Conservation (phyloP, 495 filamentous ascomycete genomes). For the Neurospora sp. region DNA sequence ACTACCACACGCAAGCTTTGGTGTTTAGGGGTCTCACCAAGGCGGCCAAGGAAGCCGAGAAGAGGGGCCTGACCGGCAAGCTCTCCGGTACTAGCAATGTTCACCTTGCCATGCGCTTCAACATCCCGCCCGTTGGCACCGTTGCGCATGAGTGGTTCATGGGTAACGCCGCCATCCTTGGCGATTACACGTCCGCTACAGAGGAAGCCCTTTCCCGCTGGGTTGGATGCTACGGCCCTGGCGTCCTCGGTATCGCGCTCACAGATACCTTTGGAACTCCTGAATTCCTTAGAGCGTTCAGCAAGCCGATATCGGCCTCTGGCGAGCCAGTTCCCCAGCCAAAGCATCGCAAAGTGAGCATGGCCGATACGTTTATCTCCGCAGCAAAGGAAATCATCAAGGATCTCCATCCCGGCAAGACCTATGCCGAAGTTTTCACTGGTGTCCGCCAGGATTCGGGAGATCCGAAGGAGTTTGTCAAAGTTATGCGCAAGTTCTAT, state of each 20-base stretch:
- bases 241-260: slow-evolving; percentile 80
- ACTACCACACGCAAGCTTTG: slow-evolving; percentile 89
- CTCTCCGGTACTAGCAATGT: slow-evolving; percentile 92
- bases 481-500: slow-evolving; percentile 80
- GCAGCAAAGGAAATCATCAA: slow-evolving; percentile 7
- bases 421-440: slow-evolving; percentile 77
- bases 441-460: slow-evolving; percentile 94
- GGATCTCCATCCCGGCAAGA: slow-evolving; percentile 24
- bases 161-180: slow-evolving; percentile 85
- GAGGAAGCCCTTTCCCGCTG: slow-evolving; percentile 76
- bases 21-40: slow-evolving; percentile 74
- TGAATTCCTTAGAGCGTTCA: slow-evolving; percentile 77
- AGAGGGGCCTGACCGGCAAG: slow-evolving; percentile 53
- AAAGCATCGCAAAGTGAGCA: slow-evolving; percentile 14
- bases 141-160: slow-evolving; percentile 99
- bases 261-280: slow-evolving; percentile 98
- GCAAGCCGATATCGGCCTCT: slow-evolving; percentile 40
- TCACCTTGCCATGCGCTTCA: slow-evolving; percentile 89
- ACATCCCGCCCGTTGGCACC: slow-evolving; percentile 73
- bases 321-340: slow-evolving; percentile 9
- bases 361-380: slow-evolving; percentile 25
- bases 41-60: slow-evolving; percentile 56
- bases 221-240: slow-evolving; percentile 85
- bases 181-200: slow-evolving; percentile 74
- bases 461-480: slow-evolving; percentile 73